Evolutionary conservation across 1,284 basidiomycete species (phyloP).

Genomic region (Fomitopsis palustris): DNA sequence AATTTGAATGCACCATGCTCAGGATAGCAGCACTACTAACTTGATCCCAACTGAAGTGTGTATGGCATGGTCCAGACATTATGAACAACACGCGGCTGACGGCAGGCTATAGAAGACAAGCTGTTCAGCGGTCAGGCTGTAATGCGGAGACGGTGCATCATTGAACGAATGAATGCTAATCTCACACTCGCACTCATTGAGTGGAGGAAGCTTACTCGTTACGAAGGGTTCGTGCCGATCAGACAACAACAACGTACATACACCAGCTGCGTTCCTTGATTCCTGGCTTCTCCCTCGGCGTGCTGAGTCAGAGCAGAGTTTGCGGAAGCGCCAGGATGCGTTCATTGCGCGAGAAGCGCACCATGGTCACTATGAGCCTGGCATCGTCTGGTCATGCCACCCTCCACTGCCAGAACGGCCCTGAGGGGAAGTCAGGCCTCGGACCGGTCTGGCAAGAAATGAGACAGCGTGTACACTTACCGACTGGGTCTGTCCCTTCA

Average conservation of each 20-base stretch:
- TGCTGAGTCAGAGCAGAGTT: neutral
- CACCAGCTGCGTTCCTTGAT: neutral
- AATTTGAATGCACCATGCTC: too few species aligned
- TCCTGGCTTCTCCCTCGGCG: neutral
- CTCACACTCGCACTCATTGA: neutral
- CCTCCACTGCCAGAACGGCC: slow-evolving; percentile 22
- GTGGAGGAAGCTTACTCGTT: neutral
- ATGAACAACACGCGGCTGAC: too few species aligned
- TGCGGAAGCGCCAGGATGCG: neutral
- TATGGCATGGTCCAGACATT: too few species aligned
- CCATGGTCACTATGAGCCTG: too few species aligned
- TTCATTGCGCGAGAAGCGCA: too few species aligned
- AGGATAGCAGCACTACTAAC: too few species aligned
- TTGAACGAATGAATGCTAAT: too few species aligned
- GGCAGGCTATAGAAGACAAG: too few species aligned
- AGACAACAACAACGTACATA: neutral
- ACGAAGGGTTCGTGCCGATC: neutral
- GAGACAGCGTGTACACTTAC: slow-evolving; percentile 29
- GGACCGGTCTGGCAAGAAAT: neutral
- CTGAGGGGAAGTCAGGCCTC: slow-evolving; percentile 1
- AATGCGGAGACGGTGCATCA: too few species aligned
- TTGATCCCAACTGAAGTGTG: too few species aligned
- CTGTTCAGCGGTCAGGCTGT: too few species aligned
- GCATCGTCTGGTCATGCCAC: slow-evolving; percentile 10
- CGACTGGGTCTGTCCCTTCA: slow-evolving; percentile 41